These are phyloP conservation scores for Rhodotorula diobovata DNA, from an alignment of 768 basidiomycete genomes.

Conservation along the genomic window DNA sequence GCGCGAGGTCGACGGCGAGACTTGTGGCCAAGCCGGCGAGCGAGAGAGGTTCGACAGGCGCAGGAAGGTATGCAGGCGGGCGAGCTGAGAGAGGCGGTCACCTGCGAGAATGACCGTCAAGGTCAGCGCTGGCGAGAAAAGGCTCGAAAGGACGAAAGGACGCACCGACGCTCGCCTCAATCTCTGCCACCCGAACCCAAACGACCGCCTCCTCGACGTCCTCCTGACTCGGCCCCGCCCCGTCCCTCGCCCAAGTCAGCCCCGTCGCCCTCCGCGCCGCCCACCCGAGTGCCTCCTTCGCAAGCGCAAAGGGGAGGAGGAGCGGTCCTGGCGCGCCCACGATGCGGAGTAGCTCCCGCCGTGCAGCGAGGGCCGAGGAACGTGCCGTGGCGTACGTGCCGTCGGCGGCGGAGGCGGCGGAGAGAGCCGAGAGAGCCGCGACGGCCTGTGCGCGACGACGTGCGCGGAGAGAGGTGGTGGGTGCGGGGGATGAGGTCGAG, in stretches of 20 bases:
- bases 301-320: background rate
- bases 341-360: conserved; percentile 21
- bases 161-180: conserved; percentile 31
- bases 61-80: conserved; percentile 35
- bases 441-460: conserved; percentile 12
- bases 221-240: background rate
- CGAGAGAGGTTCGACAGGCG: conserved; percentile 33
- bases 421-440: conserved; percentile 14
- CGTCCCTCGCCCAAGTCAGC: background rate
- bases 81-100: conserved; percentile 10
- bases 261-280: conserved; percentile 3
- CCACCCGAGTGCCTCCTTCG: conserved; percentile 16
- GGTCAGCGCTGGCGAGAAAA: background rate
- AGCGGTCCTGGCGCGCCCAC: conserved; percentile 15
- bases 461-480: background rate
- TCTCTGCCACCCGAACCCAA: conserved; percentile 34
- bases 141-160: background rate
- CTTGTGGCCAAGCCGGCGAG: conserved; percentile 35
- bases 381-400: conserved; percentile 1
- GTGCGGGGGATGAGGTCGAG: background rate
- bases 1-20: conserved; percentile 21
- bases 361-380: conserved; percentile 7
- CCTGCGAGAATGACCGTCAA: background rate
- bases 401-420: background rate
- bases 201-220: conserved; percentile 24